A percentile compares a stretch with the other conserved stretches of the same genome.
phyloP scores from a whole-genome alignment of 2,329 filamentous ascomycete species.

The Westerdykella sp. region DNA sequence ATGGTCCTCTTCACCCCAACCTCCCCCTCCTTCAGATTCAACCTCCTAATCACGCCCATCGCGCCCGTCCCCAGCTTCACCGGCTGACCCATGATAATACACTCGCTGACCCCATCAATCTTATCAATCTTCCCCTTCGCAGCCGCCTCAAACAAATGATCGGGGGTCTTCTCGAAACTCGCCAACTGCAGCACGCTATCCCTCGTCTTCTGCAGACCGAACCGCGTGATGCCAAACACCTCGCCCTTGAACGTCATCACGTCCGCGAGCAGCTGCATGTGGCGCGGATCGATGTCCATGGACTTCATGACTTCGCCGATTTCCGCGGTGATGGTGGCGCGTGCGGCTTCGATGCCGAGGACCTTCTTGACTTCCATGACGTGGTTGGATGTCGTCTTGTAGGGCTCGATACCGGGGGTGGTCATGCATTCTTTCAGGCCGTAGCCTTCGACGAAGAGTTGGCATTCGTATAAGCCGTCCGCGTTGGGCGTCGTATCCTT shows the following conservation, averaged over 20 bases:
- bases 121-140: conserved; percentile 85
- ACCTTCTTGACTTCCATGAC: conserved; percentile 85
- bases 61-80: conserved; percentile 87
- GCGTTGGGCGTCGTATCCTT: conserved; percentile 64
- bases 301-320: conserved; percentile 83
- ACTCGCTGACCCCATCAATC: conserved; percentile 91
- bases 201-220: conserved; percentile 92
- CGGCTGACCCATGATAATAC: conserved; percentile 97
- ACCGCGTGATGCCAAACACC: conserved; percentile 91
- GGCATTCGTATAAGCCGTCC: conserved; percentile 52
- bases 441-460: conserved; percentile 83
- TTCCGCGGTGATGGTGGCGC: conserved; percentile 80
- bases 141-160: conserved; percentile 93
- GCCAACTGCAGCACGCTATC: conserved; percentile 91
- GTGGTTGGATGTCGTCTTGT: conserved; percentile 69
- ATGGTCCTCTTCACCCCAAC: conserved; percentile 23
- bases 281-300: conserved; percentile 94
- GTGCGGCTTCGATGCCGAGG: conserved; percentile 90
- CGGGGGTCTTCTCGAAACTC: conserved; percentile 95
- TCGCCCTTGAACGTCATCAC: conserved; percentile 99
- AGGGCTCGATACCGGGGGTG: conserved; percentile 82
- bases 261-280: conserved; percentile 95
- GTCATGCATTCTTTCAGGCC: conserved; percentile 85
- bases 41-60: conserved; percentile 76
- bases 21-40: conserved; percentile 38